Base-by-base conservation (phyloP, 2,329 filamentous ascomycete genomes). In the Aspergillus tamarii region DNA sequence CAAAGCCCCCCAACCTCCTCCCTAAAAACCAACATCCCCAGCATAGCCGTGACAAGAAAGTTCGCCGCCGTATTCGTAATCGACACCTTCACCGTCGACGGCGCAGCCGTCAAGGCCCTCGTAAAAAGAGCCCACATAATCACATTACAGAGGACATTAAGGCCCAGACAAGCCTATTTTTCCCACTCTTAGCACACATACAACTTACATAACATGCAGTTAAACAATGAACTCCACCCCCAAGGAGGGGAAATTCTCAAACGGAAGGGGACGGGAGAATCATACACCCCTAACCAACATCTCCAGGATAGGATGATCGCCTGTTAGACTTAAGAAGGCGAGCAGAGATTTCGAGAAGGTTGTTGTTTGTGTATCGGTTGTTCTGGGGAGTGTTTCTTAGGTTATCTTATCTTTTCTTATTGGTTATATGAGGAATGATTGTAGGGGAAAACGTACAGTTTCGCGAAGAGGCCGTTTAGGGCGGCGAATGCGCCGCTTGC, bases 51-150 rank as follows among this genome's bases (percentile, higher is more conserved):
- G 57, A 88, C 74, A 64, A 89, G 79, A 75, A 89, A 89, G 70
- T 89, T 89, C 3, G 86, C 82, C 58, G 84, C 84, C 19, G 88
- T 89, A 67, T 89, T 89, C 61, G 89, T 87, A 64, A 89, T 84
- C 58, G 84, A 85, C 61, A 89, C 87, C 61, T 87, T 86, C 2
- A 87, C 87, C 2, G 87, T 88, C 14, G 85, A 88, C 41, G 83
- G 82, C 0, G 84, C 83, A 21, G 87, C 83, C 0, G 87, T 88
- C 19, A 89, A 77, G 16, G 87, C 87, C 46, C 85, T 83, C 1
- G 87, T 89, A 77, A 89, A 89, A 19, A 89, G 80, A 0, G 84
- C 85, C 87, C 87, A 89, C 87, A 89, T 89, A 30, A 86, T 81
- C 32, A 84, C 82, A 70, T 88, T 89, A 78, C 88, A 88, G 69